Conservation (phyloP, 129 eudicot genomes). For the Centella asiatica region DNA sequence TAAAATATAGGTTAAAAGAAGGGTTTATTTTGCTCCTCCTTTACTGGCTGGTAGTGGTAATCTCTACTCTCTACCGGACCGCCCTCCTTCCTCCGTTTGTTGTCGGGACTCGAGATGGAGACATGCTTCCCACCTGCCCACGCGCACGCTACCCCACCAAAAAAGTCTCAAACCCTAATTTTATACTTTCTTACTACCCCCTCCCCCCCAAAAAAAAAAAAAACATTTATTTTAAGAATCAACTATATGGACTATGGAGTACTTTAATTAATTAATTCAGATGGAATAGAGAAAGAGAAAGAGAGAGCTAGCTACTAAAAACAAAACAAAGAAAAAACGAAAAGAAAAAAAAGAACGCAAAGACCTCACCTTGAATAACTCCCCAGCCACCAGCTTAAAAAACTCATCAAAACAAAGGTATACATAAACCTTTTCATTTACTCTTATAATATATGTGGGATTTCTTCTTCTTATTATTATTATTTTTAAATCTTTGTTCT, state of each 20-base stretch:
- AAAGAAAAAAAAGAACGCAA: too few species aligned
- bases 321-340: not conserved
- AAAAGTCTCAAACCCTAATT: not conserved
- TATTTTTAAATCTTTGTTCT: not conserved
- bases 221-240: too few species aligned
- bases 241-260: not conserved
- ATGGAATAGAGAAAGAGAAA: not conserved
- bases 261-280: not conserved
- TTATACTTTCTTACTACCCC: not conserved
- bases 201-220: too few species aligned
- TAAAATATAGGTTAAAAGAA: too few species aligned
- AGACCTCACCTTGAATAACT: too few species aligned
- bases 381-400: slow-evolving; percentile 5
- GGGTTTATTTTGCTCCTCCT: too few species aligned
- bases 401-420: not conserved
- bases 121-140: slow-evolving; percentile 26
- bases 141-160: slow-evolving; percentile 27
- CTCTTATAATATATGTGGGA: too few species aligned
- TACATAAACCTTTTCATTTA: not conserved
- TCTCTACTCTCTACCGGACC: slow-evolving; percentile 3
- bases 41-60: too few species aligned
- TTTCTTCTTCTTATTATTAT: not conserved
- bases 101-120: slow-evolving; percentile 25
- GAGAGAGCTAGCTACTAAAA: too few species aligned
- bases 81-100: not conserved